Percentiles rank a stretch among this genome's conserved stretches.
phyloP scores from a whole-genome alignment of 2,329 filamentous ascomycete genomes.

The Raffaelea albimanens region DNA sequence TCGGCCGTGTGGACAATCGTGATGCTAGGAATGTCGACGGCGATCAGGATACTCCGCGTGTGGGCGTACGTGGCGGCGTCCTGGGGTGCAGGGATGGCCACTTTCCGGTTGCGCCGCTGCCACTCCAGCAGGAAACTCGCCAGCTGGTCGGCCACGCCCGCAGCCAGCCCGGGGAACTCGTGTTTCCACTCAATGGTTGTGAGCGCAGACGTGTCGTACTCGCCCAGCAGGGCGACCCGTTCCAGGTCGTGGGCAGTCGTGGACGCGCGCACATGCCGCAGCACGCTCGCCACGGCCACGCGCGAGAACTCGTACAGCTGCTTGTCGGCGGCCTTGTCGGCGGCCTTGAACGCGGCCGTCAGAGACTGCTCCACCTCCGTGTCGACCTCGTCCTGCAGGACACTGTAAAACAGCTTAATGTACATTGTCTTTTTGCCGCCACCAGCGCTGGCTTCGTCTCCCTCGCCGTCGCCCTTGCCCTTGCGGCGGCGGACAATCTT shows the following conservation, averaged over 20 bases:
- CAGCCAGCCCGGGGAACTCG: constrained; percentile 38
- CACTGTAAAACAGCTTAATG: constrained; percentile 65
- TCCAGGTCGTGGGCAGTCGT: constrained; percentile 46
- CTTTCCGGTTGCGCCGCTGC: constrained; percentile 23
- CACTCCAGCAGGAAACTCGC: constrained; percentile 26
- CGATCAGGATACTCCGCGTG: constrained; percentile 65
- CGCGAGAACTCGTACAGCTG: constrained; percentile 9
- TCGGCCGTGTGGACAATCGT: constrained; percentile 75
- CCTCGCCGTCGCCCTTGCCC: too few relatives aligned
- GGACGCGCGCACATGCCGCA: constrained; percentile 31
- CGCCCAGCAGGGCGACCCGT: constrained; percentile 41
- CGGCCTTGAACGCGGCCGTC: constrained; percentile 20
- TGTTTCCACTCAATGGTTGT: constrained; percentile 35
- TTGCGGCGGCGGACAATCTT: constrained; percentile 49
- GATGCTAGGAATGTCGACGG: constrained; percentile 79
- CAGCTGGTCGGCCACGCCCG: constrained; percentile 19
- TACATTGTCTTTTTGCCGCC: constrained; percentile 43
- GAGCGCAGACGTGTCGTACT: constrained; percentile 40
- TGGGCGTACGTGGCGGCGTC: too few relatives aligned
- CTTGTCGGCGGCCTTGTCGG: constrained; percentile 14
- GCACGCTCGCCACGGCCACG: constrained; percentile 23
- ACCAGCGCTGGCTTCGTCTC: constrained; percentile 18
- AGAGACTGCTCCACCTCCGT: constrained; percentile 36
- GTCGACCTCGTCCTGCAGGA: constrained; percentile 65
- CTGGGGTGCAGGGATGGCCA: constrained; percentile 21